Percentiles rank a stretch among this genome's conserved stretches.
Conservation (phyloP, 2,329 filamentous ascomycete species). For the Aspergillus chevalieri region DNA sequence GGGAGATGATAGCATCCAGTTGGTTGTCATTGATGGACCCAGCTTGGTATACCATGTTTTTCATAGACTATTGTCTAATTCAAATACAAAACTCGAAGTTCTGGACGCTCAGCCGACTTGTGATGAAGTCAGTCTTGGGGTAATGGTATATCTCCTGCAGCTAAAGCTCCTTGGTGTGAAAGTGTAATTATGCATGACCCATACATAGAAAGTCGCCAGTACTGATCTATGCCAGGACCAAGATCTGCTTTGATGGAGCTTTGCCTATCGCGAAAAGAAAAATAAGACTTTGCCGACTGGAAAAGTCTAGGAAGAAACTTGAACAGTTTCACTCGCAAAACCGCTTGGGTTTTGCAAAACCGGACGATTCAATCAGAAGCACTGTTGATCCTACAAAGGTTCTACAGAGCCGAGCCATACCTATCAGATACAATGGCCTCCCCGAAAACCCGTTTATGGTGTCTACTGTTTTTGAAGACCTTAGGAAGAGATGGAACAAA, state of each 20-base stretch:
- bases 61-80: conserved; percentile 46
- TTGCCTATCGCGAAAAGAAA: conserved; percentile 62
- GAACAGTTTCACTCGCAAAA: conserved; percentile 42
- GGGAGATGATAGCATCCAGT: conserved; percentile 11
- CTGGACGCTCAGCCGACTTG: conserved; percentile 57
- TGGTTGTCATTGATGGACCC: conserved; percentile 67
- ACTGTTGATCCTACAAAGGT: conserved; percentile 17
- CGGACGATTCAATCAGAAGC: conserved; percentile 4
- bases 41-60: conserved; percentile 70
- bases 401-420: conserved; percentile 19
- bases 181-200: conserved; percentile 52
- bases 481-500: conserved; percentile 46
- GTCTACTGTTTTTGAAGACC: conserved; percentile 65
- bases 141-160: conserved; percentile 57
- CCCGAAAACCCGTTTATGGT: conserved; percentile 66
- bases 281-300: conserved; percentile 57
- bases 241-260: conserved; percentile 80
- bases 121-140: conserved; percentile 53
- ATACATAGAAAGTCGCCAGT: conserved; percentile 8
- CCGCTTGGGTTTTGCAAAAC: conserved; percentile 19
- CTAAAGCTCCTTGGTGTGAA: conserved; percentile 51
- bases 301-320: conserved; percentile 53
- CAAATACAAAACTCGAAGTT: conserved; percentile 36
- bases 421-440: conserved; percentile 28
- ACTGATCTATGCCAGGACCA: conserved; percentile 43